These are phyloP conservation scores for Evansstolkia leycettana DNA, from an alignment of 495 filamentous ascomycete genomes.

Conservation along the genomic window DNA sequence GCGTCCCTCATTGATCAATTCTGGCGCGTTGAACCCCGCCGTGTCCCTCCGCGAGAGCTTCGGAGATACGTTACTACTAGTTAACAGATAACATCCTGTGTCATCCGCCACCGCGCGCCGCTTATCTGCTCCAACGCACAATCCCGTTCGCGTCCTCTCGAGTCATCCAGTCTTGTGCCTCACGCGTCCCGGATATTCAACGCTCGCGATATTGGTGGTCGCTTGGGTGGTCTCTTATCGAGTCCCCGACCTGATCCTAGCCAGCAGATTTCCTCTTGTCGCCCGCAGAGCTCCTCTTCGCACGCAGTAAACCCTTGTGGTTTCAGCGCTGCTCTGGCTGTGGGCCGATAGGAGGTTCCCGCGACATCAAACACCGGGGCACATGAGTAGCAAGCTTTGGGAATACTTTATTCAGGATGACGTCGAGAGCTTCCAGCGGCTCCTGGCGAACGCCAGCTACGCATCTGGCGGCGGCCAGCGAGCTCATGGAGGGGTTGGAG, in stretches of 20 bases:
- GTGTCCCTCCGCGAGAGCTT: conserved; percentile 4
- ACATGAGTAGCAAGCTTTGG: conserved; percentile 97
- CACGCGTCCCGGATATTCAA: conserved; percentile 2
- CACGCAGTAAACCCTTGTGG: conserved; percentile 68
- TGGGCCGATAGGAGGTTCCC: conserved; percentile 50
- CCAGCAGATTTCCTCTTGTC: conserved; percentile 27
- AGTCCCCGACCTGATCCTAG: conserved; percentile 2
- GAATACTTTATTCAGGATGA: conserved; percentile 93
- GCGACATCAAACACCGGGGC: conserved; percentile 33
- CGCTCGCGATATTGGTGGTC: background rate
- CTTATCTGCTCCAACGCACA: background rate
- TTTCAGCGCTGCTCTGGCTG: conserved; percentile 72
- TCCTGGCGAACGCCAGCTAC: conserved; percentile 56
- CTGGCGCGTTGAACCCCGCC: conserved; percentile 1
- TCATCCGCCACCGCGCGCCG: conserved; percentile 13
- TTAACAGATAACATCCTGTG: conserved; percentile 1
- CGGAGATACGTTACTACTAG: conserved; percentile 3
- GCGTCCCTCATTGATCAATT: background rate
- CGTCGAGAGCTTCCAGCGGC: conserved; percentile 76
- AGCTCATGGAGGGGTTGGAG: conserved; percentile 5
- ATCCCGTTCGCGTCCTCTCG: background rate
- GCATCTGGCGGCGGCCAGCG: conserved; percentile 25
- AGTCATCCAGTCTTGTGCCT: background rate
- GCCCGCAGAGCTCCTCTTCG: conserved; percentile 54
- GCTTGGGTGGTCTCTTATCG: conserved; percentile 6